These are phyloP conservation scores for Coniochaeta sp. DNA, from an alignment of 2,329 filamentous ascomycete genomes.

Conservation along the genomic window DNA sequence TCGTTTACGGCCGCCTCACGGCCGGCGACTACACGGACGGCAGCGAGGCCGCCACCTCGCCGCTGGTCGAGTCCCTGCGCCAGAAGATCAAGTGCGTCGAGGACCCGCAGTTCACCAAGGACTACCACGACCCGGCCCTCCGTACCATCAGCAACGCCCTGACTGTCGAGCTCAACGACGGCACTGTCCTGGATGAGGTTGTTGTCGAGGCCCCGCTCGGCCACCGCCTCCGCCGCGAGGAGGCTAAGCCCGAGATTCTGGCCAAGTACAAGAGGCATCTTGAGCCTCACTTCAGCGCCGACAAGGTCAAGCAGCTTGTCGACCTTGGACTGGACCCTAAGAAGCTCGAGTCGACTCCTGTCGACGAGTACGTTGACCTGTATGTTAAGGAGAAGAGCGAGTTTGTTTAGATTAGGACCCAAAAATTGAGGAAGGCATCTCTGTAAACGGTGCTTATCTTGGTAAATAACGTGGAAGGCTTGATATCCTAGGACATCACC, in stretches of 20 bases:
- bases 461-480: background rate
- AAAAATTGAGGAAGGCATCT: background rate
- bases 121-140: conserved; percentile 91
- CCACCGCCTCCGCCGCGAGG: conserved; percentile 82
- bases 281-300: conserved; percentile 69
- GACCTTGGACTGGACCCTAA: conserved; percentile 68
- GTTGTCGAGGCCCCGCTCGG: conserved; percentile 91
- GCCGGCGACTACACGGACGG: conserved; percentile 92
- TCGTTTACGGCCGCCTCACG: conserved; percentile 87
- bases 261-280: conserved; percentile 94
- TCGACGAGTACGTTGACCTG: conserved; percentile 91
- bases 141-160: conserved; percentile 97
- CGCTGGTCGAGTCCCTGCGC: conserved; percentile 83
- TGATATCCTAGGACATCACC: background rate
- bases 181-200: conserved; percentile 83
- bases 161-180: conserved; percentile 90
- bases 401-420: conserved; percentile 32
- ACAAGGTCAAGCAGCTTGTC: conserved; percentile 74
- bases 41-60: conserved; percentile 82
- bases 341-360: conserved; percentile 70
- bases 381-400: conserved; percentile 59
- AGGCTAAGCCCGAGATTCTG: conserved; percentile 96
- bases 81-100: conserved; percentile 94
- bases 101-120: conserved; percentile 86
- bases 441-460: background rate